Evolutionary conservation across 139 green algal genomes (phyloP).

Genomic region (Chlamydomonas incerta): DNA sequence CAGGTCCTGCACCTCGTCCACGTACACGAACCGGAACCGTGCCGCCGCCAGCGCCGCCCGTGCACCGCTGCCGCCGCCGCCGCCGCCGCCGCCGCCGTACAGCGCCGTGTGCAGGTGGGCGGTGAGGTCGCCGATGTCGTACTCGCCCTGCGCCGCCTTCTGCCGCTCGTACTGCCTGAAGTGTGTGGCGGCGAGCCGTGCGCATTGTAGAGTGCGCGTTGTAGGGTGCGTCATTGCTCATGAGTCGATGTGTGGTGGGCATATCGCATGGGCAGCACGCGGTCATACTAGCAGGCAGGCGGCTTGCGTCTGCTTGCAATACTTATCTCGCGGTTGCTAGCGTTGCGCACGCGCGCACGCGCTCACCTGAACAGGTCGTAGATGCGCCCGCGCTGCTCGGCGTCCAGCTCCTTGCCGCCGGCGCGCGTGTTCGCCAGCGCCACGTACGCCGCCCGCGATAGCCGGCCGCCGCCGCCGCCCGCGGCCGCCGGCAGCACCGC

Average conservation of each 20-base stretch:
- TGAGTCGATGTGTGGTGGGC: too few species aligned
- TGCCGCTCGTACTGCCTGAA: constrained; percentile 56
- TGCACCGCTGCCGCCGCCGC: background rate
- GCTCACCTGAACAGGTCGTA: constrained; percentile 6
- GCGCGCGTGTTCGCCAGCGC: constrained; percentile 12
- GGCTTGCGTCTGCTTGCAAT: too few species aligned
- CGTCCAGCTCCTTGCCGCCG: background rate
- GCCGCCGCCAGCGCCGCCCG: background rate
- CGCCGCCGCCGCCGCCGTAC: background rate
- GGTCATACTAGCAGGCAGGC: too few species aligned
- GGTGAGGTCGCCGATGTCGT: constrained; percentile 48
- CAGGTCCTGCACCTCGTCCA: constrained; percentile 68
- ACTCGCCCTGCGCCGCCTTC: constrained; percentile 42
- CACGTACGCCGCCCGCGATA: constrained; percentile 44
- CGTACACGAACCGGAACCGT: constrained; percentile 53
- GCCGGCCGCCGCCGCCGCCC: background rate
- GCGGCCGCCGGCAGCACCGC: constrained; percentile 11
- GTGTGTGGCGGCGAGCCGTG: background rate
- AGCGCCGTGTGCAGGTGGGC: constrained; percentile 36
- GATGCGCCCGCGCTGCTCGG: background rate
- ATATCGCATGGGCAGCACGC: too few species aligned
- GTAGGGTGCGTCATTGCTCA: too few species aligned
- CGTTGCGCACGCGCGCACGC: too few species aligned
- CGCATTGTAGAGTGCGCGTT: too few species aligned
- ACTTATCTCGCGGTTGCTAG: too few species aligned